Base-by-base conservation (phyloP, 805 yeast species). In the Candida sphagnicola region DNA sequence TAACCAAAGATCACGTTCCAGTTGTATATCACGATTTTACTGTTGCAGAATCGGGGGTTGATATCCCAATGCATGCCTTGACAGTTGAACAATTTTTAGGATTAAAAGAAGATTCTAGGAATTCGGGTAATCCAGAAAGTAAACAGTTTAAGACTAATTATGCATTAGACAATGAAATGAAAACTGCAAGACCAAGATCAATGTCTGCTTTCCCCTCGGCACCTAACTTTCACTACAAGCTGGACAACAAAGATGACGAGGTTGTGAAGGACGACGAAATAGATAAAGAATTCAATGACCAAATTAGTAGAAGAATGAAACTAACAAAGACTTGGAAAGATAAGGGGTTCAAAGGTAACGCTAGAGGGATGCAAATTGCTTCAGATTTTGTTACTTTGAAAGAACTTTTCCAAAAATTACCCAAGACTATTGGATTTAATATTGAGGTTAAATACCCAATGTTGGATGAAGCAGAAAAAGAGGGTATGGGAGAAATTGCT, bases 371-470 rank as follows among this genome's bases (percentile, higher is more conserved):
- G 32, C 82, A 93, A 1, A 86, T 91, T 56, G 96, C 96, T 5
- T 86, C 96, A 0, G 82, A 87, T 23, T 91, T 91, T 59, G 95
- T 91, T 6, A 89, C 97, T 0, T 70, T 91, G 47, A 82, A 77
- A 50, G 96, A 90, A 48, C 73, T 90, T 34, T 88, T 91, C 65
- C 74, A 75, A 52, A 85, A 85, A 47, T 64, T 91, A 18, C 97
- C 98, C 1, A 69, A 72, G 41, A 76, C 74, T 42, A 95, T 90
- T 12, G 98, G 98, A 0, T 90, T 93, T 66, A 91, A 91, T 55
- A 87, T 91, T 44, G 98, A 91, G 60, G 81, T 93, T 62, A 89
- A 91, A 57, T 91, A 89, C 56, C 98, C 98, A 2, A 85, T 91
- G 93, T 72, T 88, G 37, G 95, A 88, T 57, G 98, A 91, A 63